Evolutionary conservation across 1,139 yeast genomes (phyloP), one percentile per base, ranked within the genome.

Genomic region (Trichomonascaceae sp.): DNA sequence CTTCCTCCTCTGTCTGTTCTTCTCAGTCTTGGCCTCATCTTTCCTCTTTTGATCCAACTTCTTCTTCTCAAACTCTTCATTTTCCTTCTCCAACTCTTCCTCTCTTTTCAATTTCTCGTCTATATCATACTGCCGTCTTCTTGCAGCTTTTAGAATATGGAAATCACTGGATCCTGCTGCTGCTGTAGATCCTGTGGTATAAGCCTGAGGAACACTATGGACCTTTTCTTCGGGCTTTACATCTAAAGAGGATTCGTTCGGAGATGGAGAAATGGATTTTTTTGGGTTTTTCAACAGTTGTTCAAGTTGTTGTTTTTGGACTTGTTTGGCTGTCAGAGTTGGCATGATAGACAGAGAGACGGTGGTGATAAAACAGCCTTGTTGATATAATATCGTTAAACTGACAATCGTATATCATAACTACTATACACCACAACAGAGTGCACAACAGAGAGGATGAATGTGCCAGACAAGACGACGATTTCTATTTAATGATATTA

Each of bases 81-180:
- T 49, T 7, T 51, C 55, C 43, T 47, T 41, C 45, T 57, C 61
- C 27, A 53, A 57, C 47, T 53, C 41, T 43, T 62, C 66, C 32
- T 56, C 54, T 47, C 44, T 46, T 20, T 62, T 62, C 53, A 66
- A 64, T 49, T 60, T 65, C 45, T 64, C 66, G 51, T 60, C 53
- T 17, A 69, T 58, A 52, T 67, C 72, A 39, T 58, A 55, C 54
- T 69, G 71, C 51, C 67, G 60, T 24, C 73, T 62, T 51, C 71
- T 59, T 17, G 68, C 63, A 30, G 66, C 63, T 57, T 71, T 71
- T 61, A 68, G 70, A 20, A 68, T 64, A 56, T 71, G 74, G 53
- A 71, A 71, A 50, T 71, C 73, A 9, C 74, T 74, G 0, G 74
- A 68, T 5, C 74, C 71, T 0, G 74, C 71, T n/a, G 71, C 74